Percentiles rank a stretch among this genome's conserved stretches.
phyloP scores from a whole-genome alignment of 257 asterid genomes.

The Coffea eugenioides region DNA sequence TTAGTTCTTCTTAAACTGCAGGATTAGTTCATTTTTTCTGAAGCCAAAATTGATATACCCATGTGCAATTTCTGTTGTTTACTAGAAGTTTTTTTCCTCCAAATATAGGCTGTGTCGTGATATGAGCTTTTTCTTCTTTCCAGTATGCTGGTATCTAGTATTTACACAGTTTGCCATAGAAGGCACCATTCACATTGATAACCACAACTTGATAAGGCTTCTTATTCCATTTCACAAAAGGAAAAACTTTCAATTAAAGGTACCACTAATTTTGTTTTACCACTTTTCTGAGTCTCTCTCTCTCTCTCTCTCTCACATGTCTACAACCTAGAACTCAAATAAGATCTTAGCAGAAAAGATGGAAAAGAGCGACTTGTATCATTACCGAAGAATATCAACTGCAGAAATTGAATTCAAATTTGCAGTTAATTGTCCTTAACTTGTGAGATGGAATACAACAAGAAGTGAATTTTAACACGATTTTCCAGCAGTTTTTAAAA shows the following conservation, averaged over 20 bases:
- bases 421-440: background rate
- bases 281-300: background rate
- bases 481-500: background rate
- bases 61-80: background rate
- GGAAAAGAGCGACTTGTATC: background rate
- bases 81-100: background rate
- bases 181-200: no score
- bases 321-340: background rate
- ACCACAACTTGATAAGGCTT: background rate
- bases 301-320: background rate
- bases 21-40: background rate
- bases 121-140: background rate
- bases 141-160: background rate
- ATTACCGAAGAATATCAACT: background rate
- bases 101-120: background rate
- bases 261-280: background rate
- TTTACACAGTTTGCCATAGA: no score
- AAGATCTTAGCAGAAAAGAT: background rate
- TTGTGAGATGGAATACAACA: conserved; percentile 1
- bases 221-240: background rate
- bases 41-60: background rate
- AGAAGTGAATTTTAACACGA: background rate
- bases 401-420: background rate
- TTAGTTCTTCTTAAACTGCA: background rate
- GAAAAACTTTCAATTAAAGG: background rate